A percentile compares a stretch with the other conserved stretches of the same genome.
phyloP scores from a whole-genome alignment of 768 basidiomycete genomes.

The Cubamyces lactineus region DNA sequence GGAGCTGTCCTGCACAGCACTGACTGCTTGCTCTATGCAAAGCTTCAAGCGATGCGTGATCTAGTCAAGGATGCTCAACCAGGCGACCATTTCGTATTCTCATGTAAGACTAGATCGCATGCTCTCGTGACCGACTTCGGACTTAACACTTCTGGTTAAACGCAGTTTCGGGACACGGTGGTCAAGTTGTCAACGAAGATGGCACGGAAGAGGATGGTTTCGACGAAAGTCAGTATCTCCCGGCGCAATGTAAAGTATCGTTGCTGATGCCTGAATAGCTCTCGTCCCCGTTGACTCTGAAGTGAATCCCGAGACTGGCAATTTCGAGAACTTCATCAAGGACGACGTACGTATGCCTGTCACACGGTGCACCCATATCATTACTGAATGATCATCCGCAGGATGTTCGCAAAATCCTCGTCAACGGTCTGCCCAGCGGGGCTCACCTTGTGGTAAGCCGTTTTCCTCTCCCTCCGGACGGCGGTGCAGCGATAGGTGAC shows the following conservation, averaged over 20 bases:
- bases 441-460: slow-evolving; percentile 27
- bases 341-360: slow-evolving; percentile 30
- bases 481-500: too few relatives aligned
- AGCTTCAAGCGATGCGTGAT: slow-evolving; percentile 47
- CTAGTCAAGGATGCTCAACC: slow-evolving; percentile 47
- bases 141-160: too few relatives aligned
- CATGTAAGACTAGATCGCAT: slow-evolving; percentile 43
- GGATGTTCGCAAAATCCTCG: slow-evolving; percentile 30
- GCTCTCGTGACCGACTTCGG: too few relatives aligned
- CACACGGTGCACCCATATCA: neutral
- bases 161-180: slow-evolving; percentile 54
- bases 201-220: slow-evolving; percentile 52
- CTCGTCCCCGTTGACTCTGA: slow-evolving; percentile 29
- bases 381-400: neutral
- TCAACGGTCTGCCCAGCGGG: slow-evolving; percentile 28
- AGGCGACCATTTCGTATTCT: slow-evolving; percentile 60
- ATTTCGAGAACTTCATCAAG: slow-evolving; percentile 28
- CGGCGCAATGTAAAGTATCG: neutral
- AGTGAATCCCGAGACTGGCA: slow-evolving; percentile 1
- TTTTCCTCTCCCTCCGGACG: neutral
- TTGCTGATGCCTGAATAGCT: slow-evolving; percentile 12
- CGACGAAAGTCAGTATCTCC: slow-evolving; percentile 51
- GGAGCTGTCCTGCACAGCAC: too few relatives aligned
- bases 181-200: slow-evolving; percentile 47
- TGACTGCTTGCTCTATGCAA: neutral